Conservation (phyloP, 495 filamentous ascomycete species). For the Neurospora sp. region DNA sequence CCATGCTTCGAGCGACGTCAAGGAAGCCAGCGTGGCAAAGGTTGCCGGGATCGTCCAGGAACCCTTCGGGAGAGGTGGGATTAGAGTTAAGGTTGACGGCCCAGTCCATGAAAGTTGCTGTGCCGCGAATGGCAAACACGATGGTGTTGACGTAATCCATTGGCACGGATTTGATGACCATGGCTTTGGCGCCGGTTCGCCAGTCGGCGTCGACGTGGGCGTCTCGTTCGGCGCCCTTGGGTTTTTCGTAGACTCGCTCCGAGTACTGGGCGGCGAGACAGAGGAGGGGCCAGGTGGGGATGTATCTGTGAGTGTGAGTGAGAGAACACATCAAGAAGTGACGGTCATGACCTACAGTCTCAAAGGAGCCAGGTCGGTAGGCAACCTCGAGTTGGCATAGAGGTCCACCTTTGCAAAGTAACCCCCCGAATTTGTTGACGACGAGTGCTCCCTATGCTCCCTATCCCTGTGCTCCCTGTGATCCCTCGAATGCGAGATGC, state of each 20-base stretch:
- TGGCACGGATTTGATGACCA: constrained; percentile 69
- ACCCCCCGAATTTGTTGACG: constrained; percentile 27
- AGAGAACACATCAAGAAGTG: not conserved
- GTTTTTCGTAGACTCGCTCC: constrained; percentile 56
- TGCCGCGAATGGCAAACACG: constrained; percentile 72
- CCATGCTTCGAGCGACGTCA: constrained; percentile 62
- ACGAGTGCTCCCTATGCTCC: constrained; percentile 28
- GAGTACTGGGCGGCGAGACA: constrained; percentile 69
- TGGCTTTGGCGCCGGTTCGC: constrained; percentile 65
- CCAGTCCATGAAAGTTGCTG: constrained; percentile 74
- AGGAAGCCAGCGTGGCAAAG: constrained; percentile 72
- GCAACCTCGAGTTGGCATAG: constrained; percentile 70
- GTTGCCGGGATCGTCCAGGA: constrained; percentile 67
- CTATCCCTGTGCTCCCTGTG: constrained; percentile 18
- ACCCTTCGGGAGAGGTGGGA: constrained; percentile 51
- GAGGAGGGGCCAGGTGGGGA: constrained; percentile 59
- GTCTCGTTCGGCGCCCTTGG: constrained; percentile 46
- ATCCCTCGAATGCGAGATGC: not conserved
- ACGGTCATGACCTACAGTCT: constrained; percentile 42
- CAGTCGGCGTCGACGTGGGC: constrained; percentile 59
- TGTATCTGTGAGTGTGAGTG: constrained; percentile 37
- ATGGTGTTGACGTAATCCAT: constrained; percentile 67
- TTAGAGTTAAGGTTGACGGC: constrained; percentile 62
- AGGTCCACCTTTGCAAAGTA: constrained; percentile 70
- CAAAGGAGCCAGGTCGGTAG: constrained; percentile 51